Conservation (phyloP, 768 basidiomycete genomes). For the Podaxis mareebaensis region DNA sequence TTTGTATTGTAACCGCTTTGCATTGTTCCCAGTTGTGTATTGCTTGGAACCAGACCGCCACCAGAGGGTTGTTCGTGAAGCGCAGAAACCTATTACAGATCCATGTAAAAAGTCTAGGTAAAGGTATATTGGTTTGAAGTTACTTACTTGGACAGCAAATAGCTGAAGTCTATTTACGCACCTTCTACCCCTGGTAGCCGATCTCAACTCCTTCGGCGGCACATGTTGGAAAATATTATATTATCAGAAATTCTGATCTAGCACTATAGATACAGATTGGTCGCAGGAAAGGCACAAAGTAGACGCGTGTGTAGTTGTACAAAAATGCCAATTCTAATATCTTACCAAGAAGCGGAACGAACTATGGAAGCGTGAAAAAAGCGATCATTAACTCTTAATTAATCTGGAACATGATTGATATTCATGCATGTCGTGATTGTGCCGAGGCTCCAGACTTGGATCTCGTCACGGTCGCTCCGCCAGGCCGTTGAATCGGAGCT, state of each 20-base stretch:
- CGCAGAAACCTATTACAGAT: too few relatives aligned
- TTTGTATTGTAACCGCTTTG: too few relatives aligned
- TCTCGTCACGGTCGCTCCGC: slow-evolving; percentile 6
- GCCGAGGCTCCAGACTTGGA: slow-evolving; percentile 11
- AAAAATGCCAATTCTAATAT: not conserved
- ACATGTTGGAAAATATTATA: not conserved
- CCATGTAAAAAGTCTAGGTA: too few relatives aligned
- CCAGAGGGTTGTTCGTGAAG: too few relatives aligned
- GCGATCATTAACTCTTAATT: not conserved
- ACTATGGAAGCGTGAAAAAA: not conserved
- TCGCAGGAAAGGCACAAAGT: not conserved
- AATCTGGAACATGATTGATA: not conserved
- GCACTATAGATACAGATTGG: slow-evolving; percentile 7
- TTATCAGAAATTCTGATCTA: not conserved
- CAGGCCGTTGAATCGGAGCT: slow-evolving; percentile 10
- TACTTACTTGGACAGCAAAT: too few relatives aligned
- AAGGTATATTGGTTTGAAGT: too few relatives aligned
- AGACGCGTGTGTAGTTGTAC: slow-evolving; percentile 4
- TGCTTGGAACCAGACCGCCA: too few relatives aligned
- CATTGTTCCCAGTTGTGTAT: too few relatives aligned
- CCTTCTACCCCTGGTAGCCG: not conserved
- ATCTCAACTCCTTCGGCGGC: not conserved
- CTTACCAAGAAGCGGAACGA: not conserved
- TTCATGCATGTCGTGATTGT: slow-evolving; percentile 9
- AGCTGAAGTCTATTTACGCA: not conserved